Evolutionary conservation across 108 stramenopile genomes (phyloP).

Genomic region (Cyclotella sp.): DNA sequence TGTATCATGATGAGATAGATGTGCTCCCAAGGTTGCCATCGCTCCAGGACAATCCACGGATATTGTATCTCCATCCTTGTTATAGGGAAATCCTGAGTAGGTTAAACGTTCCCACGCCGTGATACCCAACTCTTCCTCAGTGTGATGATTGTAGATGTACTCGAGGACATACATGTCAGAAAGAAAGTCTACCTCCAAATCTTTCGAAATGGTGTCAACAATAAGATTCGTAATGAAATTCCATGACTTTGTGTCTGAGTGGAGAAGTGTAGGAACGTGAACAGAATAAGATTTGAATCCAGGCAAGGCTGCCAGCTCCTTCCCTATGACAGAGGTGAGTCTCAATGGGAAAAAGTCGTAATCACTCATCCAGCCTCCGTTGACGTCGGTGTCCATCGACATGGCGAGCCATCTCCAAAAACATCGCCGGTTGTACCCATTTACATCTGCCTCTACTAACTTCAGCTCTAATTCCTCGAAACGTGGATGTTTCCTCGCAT

Average conservation of each 20-base stretch:
- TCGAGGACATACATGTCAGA: conserved; percentile 27
- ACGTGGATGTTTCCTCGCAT: conserved; percentile 20
- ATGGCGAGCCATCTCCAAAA: conserved; percentile 42
- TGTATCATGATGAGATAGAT: conserved; percentile 21
- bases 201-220: conserved; percentile 14
- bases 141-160: conserved; percentile 3
- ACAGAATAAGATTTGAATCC: conserved; percentile 19
- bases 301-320: not conserved
- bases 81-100: conserved; percentile 12
- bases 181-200: conserved; percentile 9
- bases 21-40: conserved; percentile 10
- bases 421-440: conserved; percentile 22
- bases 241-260: conserved; percentile 9
- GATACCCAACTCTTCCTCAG: conserved; percentile 23
- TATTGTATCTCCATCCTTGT: not conserved
- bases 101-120: conserved; percentile 10
- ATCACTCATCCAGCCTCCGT: conserved; percentile 32
- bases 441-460: conserved; percentile 7
- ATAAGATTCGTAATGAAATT: conserved; percentile 16
- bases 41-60: conserved; percentile 4
- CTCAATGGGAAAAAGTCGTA: conserved; percentile 32
- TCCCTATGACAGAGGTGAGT: conserved; percentile 18
- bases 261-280: conserved; percentile 23
- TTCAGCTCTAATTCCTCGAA: conserved; percentile 9
- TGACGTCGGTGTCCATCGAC: not conserved